These are phyloP conservation scores for Suillus subluteus DNA, from an alignment of 768 basidiomycete species.

Conservation along the genomic window DNA sequence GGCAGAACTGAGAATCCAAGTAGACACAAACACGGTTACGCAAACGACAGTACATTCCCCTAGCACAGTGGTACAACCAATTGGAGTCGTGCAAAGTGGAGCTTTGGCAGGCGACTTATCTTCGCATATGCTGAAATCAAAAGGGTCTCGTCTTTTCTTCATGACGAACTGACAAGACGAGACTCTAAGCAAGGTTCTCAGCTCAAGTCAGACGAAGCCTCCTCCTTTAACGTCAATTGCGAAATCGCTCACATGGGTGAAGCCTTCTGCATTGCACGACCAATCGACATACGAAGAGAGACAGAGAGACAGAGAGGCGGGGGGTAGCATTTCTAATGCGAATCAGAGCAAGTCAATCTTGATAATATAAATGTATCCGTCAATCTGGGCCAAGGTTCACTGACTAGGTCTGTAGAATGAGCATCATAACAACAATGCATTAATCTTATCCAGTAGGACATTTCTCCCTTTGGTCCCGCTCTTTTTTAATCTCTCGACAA, in stretches of 20 bases:
- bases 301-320: background rate
- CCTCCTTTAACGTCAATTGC: background rate
- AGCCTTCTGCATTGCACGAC: background rate
- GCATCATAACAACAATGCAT: slow-evolving; percentile 30
- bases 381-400: background rate
- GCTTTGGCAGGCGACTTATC: background rate
- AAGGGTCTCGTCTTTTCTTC: background rate
- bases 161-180: background rate
- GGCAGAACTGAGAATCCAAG: background rate
- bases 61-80: background rate
- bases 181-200: background rate
- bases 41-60: background rate
- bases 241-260: background rate
- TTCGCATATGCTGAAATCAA: background rate
- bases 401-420: background rate
- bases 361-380: background rate
- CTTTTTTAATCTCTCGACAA: slow-evolving; percentile 49
- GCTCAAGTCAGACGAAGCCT: background rate
- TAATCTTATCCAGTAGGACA: slow-evolving; percentile 65
- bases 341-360: background rate
- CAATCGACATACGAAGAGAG: background rate
- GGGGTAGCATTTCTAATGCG: background rate
- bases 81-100: background rate
- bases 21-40: background rate
- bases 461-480: slow-evolving; percentile 71